Evolutionary conservation across 208 protist genomes (phyloP).

Genomic region (Porcisia hertigi): DNA sequence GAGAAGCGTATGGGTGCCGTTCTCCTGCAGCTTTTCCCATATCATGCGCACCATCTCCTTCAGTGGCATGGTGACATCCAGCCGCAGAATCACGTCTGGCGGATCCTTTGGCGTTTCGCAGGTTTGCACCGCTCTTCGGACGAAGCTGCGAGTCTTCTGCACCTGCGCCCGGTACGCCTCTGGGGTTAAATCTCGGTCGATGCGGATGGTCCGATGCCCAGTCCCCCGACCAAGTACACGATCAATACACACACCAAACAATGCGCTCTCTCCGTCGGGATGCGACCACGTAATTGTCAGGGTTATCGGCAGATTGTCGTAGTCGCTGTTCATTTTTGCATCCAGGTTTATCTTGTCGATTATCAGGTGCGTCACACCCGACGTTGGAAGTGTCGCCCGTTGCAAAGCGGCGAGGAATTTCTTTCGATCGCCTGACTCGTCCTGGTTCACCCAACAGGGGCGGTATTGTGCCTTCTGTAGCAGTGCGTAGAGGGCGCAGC

Average conservation of each 20-base stretch:
- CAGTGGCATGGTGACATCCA: slow-evolving; percentile 39
- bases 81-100: slow-evolving; percentile 27
- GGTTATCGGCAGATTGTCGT: slow-evolving; percentile 33
- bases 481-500: slow-evolving; percentile 46
- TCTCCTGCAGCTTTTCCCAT: slow-evolving; percentile 40
- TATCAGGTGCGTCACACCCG: slow-evolving; percentile 46
- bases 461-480: slow-evolving; percentile 29
- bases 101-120: slow-evolving; percentile 29
- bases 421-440: slow-evolving; percentile 50
- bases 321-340: slow-evolving; percentile 44
- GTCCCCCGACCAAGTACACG: slow-evolving; percentile 43
- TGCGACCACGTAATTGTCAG: slow-evolving; percentile 51
- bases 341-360: slow-evolving; percentile 85
- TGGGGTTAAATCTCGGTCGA: slow-evolving; percentile 10
- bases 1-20: slow-evolving; percentile 34
- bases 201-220: slow-evolving; percentile 49
- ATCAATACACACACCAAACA: slow-evolving; percentile 39
- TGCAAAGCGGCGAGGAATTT: slow-evolving; percentile 45
- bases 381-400: slow-evolving; percentile 18
- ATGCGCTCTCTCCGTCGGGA: slow-evolving; percentile 35
- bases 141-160: slow-evolving; percentile 30
- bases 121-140: slow-evolving; percentile 27
- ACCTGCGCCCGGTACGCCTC: slow-evolving; percentile 14
- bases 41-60: slow-evolving; percentile 27
- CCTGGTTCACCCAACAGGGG: slow-evolving; percentile 74